Evolutionary conservation across 2,329 filamentous ascomycete species (phyloP).

Genomic region (Zelopaecilomyces penicillatus): DNA sequence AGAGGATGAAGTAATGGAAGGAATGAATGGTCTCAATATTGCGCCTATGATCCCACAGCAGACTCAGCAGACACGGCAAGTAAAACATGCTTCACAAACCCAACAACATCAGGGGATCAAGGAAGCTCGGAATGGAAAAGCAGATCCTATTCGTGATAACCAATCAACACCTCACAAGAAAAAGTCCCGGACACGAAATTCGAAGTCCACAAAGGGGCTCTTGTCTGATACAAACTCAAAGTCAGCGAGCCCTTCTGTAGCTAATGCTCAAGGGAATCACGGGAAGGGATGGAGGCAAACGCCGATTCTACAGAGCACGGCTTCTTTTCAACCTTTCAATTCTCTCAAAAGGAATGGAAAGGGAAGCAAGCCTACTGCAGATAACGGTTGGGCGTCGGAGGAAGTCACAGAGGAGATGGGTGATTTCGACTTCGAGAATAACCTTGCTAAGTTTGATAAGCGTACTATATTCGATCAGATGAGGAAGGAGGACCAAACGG

Average conservation of each 20-base stretch:
- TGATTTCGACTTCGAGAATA: conserved; percentile 88
- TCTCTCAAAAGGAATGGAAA: conserved; percentile 50
- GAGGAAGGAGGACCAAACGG: conserved; percentile 75
- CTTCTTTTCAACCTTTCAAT: conserved; percentile 55
- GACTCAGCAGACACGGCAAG: too few species aligned
- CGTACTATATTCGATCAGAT: conserved; percentile 86
- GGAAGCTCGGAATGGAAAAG: not conserved
- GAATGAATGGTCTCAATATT: conserved; percentile 19
- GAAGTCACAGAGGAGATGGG: conserved; percentile 92
- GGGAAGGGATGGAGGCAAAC: conserved; percentile 53
- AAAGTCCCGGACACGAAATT: conserved; percentile 21
- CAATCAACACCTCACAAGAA: conserved; percentile 21
- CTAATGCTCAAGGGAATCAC: conserved; percentile 20
- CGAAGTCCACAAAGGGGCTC: conserved; percentile 23
- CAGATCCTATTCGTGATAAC: conserved; percentile 10
- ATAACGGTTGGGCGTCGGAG: conserved; percentile 91
- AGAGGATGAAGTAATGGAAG: conserved; percentile 15
- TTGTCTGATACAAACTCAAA: conserved; percentile 19
- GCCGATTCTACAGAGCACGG: conserved; percentile 50
- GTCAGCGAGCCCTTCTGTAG: conserved; percentile 12
- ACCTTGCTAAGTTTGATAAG: conserved; percentile 92
- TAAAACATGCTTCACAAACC: too few species aligned
- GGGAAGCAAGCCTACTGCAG: conserved; percentile 35
- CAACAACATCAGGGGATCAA: too few species aligned
- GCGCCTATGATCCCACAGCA: conserved; percentile 2